phyloP scores from a whole-genome alignment of 768 basidiomycete genomes.

The Suillus placidus region DNA sequence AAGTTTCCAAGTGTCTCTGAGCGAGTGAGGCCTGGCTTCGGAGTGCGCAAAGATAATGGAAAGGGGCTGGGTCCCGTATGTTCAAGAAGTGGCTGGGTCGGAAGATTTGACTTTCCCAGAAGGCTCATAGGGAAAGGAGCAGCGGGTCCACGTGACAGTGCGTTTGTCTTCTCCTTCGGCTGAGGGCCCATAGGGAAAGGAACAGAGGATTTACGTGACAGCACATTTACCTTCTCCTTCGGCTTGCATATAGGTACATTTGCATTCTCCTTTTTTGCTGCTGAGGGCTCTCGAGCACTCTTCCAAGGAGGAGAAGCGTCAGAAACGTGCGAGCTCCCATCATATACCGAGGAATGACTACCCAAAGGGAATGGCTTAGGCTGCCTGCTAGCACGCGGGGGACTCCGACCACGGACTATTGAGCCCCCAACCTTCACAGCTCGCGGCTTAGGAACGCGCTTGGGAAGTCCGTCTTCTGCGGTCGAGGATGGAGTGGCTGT shows the following conservation, averaged over 20 bases:
- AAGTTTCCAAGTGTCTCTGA: constrained; percentile 16
- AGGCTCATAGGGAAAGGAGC: constrained; percentile 26
- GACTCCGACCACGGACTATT: not conserved
- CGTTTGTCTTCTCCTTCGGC: constrained; percentile 14
- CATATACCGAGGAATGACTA: not conserved
- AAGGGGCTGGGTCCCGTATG: not conserved
- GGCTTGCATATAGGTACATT: not conserved
- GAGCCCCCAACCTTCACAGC: not conserved
- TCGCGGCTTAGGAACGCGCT: not conserved
- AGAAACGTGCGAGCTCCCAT: not conserved
- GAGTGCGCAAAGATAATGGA: not conserved
- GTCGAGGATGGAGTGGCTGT: not conserved
- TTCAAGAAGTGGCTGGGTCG: not conserved
- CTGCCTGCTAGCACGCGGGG: constrained; percentile 12
- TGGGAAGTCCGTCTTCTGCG: no score
- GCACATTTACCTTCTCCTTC: not conserved
- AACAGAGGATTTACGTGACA: not conserved
- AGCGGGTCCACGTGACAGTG: constrained; percentile 8
- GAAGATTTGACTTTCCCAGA: constrained; percentile 25
- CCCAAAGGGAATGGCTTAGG: constrained; percentile 2
- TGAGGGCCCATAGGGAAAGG: not conserved
- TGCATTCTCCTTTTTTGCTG: constrained; percentile 1
- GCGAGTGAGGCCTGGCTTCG: not conserved
- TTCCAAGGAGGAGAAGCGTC: not conserved
- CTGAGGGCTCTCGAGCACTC: no score